These are phyloP conservation scores for Laburnicola sp. DNA, from an alignment of 2,329 filamentous ascomycete species.

Conservation along the genomic window DNA sequence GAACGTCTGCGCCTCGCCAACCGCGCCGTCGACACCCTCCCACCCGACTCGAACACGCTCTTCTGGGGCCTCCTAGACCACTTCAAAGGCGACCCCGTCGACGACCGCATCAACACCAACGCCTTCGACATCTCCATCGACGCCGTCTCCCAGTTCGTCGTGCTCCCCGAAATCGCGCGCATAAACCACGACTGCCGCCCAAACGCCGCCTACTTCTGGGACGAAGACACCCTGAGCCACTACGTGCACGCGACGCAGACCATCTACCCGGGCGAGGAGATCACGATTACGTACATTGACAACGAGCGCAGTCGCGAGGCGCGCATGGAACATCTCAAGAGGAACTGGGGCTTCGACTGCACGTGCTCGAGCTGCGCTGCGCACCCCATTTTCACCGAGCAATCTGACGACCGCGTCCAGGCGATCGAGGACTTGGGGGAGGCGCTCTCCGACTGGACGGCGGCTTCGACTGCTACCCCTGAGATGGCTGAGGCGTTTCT, in stretches of 20 bases:
- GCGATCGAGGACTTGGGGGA: slow-evolving; percentile 38
- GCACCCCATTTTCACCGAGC: slow-evolving; percentile 23
- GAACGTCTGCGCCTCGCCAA: slow-evolving; percentile 34
- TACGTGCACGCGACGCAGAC: slow-evolving; percentile 46
- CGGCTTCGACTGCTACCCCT: slow-evolving; percentile 27
- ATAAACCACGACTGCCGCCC: slow-evolving; percentile 44
- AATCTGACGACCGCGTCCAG: slow-evolving; percentile 42
- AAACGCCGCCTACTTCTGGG: slow-evolving; percentile 49
- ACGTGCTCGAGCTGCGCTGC: slow-evolving; percentile 44
- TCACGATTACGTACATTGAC: slow-evolving; percentile 50
- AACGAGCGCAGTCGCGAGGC: slow-evolving; percentile 35
- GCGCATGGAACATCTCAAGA: slow-evolving; percentile 37
- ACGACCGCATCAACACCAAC: slow-evolving; percentile 43
- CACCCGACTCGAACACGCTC: slow-evolving; percentile 16
- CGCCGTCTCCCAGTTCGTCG: slow-evolving; percentile 26
- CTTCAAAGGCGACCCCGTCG: slow-evolving; percentile 35
- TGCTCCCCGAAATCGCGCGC: slow-evolving; percentile 43
- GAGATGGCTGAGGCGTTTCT: slow-evolving; percentile 43
- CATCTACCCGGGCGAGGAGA: slow-evolving; percentile 47
- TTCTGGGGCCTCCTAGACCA: slow-evolving; percentile 41
- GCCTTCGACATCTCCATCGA: slow-evolving; percentile 38
- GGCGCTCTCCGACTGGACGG: slow-evolving; percentile 35
- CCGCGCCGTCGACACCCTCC: slow-evolving; percentile 33
- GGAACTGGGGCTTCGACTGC: slow-evolving; percentile 48
- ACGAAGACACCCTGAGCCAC: slow-evolving; percentile 44